phyloP scores from a whole-genome alignment of 805 yeast genomes.

The Kodamaea leandrae region DNA sequence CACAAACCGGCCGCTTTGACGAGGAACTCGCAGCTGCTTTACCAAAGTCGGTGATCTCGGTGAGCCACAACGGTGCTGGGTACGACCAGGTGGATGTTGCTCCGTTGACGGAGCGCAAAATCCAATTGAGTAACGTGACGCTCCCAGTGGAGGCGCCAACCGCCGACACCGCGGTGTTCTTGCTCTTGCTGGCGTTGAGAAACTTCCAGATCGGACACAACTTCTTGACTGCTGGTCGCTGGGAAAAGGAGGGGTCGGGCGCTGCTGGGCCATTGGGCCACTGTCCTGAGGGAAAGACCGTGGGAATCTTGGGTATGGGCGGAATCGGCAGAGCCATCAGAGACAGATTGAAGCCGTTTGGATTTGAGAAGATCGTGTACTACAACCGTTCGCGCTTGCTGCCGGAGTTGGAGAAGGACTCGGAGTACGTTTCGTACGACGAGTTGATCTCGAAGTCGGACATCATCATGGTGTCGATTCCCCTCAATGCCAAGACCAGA shows the following conservation, averaged over 20 bases:
- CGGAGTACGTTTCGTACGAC: constrained; percentile 70
- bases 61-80: constrained; percentile 72
- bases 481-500: constrained; percentile 67
- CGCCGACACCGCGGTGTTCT: constrained; percentile 66
- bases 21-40: constrained; percentile 53
- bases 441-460: constrained; percentile 64
- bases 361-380: constrained; percentile 67
- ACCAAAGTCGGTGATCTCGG: constrained; percentile 51
- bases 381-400: constrained; percentile 63
- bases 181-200: constrained; percentile 62
- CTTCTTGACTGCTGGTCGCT: constrained; percentile 52
- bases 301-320: constrained; percentile 86
- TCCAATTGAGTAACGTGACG: constrained; percentile 70
- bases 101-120: constrained; percentile 48
- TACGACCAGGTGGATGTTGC: constrained; percentile 68
- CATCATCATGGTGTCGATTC: constrained; percentile 71
- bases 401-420: constrained; percentile 62
- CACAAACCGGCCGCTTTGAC: constrained; percentile 62
- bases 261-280: constrained; percentile 62
- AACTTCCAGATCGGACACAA: constrained; percentile 63
- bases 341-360: constrained; percentile 71
- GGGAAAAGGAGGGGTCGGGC: constrained; percentile 43
- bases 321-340: constrained; percentile 85
- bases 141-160: constrained; percentile 66
- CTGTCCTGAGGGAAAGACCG: constrained; percentile 71